Base-by-base conservation (phyloP, 2,329 filamentous ascomycete genomes). In the Aureobasidium vineae region DNA sequence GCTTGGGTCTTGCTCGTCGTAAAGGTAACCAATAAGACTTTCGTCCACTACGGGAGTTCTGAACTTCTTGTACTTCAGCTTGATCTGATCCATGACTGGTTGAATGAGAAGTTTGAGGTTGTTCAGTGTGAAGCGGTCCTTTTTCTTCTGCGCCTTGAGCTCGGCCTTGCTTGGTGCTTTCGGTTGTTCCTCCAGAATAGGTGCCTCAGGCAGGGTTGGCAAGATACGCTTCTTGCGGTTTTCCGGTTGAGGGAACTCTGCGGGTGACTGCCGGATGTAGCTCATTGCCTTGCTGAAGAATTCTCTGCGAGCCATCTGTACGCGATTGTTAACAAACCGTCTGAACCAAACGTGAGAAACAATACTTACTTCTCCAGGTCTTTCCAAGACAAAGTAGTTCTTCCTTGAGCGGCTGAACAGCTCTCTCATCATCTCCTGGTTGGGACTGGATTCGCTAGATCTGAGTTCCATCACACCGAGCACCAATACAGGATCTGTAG, bases 81-180 rank as follows among this genome's bases (percentile, higher is more conserved):
- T 95, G 75, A 99, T 91, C 78, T 97, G 92, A 71, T 99, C 94
- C 92, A 99, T 97, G 71, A 98, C 91, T 1, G 91, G 92, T 77
- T 97, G 93, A 65, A 99, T 87, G 63, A 89, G 83, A 45, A 96
- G 88, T 80, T 98, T 99, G 70, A 99, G 81, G 67, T 89, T 81
- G 75, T 98, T 97, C 64, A 98, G 83, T 13, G 89, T 86, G 70
- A 94, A 88, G 57, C 91, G 88, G 74, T 99, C 96, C 69, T 86
- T 86, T 77, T 89, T 90, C 77, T 90, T 90, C 75, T 94, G 87
- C 2, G 85, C 86, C 75, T 92, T 92, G 67, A 90, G 84, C 73
- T 97, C 91, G 65, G 90, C 90, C 75, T 92, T 93, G 33, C 88
- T 90, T 1, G 86, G 80, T n/a, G 80, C 84, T 53, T 74, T 73